Percentiles rank a stretch among this genome's conserved stretches.
These are phyloP conservation scores for Boletus sp. DNA, from an alignment of 768 basidiomycete genomes.

Conservation along the genomic window DNA sequence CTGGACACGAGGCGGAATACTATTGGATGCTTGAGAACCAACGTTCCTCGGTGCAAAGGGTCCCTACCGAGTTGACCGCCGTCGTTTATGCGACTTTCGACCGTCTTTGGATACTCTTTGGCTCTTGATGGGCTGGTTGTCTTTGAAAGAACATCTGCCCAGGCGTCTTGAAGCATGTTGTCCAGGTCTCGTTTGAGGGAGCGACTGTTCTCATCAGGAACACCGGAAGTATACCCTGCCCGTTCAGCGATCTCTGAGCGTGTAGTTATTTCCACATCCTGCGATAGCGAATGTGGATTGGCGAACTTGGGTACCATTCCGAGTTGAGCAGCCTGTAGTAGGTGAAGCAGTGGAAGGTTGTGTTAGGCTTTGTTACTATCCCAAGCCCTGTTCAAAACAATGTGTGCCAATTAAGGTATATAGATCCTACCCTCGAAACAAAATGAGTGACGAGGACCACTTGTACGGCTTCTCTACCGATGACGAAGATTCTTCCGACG, in stretches of 20 bases:
- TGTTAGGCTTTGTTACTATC: slow-evolving; percentile 25
- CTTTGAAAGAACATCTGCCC: slow-evolving; percentile 14
- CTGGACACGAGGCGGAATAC: slow-evolving; percentile 51
- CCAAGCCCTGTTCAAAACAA: background rate
- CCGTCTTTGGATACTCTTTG: slow-evolving; percentile 5
- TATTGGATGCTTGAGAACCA: slow-evolving; percentile 14
- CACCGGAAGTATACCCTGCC: background rate
- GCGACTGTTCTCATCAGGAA: slow-evolving; percentile 5
- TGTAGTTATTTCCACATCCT: slow-evolving; percentile 32
- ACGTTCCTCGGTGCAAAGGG: background rate
- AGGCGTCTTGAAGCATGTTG: slow-evolving; percentile 19
- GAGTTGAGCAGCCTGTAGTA: background rate
- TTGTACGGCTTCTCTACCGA: slow-evolving; percentile 76
- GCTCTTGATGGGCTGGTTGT: background rate
- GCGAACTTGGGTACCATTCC: slow-evolving; percentile 38
- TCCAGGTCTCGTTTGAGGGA: slow-evolving; percentile 23
- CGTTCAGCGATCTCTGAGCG: slow-evolving; percentile 32
- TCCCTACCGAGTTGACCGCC: background rate
- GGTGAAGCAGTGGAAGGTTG: background rate
- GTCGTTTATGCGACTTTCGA: background rate
- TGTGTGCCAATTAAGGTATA: background rate
- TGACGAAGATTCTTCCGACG: slow-evolving; percentile 74
- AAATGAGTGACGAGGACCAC: slow-evolving; percentile 41
- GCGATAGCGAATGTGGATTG: slow-evolving; percentile 44
- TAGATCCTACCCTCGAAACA: background rate